A percentile compares a stretch with the other conserved stretches of the same genome.
These are phyloP conservation scores for Carex kokanica DNA, from an alignment of 176 grass and related monocot genomes.

Conservation along the genomic window DNA sequence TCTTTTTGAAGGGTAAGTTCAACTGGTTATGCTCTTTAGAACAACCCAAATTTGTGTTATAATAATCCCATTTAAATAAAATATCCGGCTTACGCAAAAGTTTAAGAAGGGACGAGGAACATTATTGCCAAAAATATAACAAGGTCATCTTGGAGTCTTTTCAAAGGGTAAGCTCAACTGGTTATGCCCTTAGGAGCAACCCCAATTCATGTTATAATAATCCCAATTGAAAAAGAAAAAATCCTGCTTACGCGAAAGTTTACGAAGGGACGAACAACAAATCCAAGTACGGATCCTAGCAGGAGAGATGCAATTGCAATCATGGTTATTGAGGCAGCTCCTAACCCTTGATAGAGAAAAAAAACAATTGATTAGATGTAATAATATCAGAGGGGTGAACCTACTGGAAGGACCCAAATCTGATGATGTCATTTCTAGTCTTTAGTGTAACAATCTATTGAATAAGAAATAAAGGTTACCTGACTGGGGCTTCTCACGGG, in stretches of 20 bases:
- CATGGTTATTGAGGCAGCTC: conserved; percentile 3
- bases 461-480: not conserved
- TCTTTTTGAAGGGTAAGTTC: not conserved
- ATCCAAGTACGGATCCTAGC: conserved; percentile 29
- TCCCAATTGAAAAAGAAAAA: not conserved
- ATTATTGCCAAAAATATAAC: not conserved
- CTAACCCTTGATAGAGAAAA: conserved; percentile 14
- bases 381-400: not conserved
- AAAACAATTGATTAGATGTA: not conserved
- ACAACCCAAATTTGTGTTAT: not conserved
- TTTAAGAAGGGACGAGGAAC: not conserved
- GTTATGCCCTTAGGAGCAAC: not conserved
- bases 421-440: not conserved
- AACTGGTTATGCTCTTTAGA: not conserved
- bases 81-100: conserved; percentile 3
- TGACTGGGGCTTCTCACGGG: conserved; percentile 20
- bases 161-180: not conserved
- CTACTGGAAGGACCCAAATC: not conserved
- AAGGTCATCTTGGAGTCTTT: not conserved
- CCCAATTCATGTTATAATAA: not conserved
- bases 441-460: not conserved
- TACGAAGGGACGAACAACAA: conserved; percentile 26
- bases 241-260: conserved; percentile 22
- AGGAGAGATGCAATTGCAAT: conserved; percentile 21
- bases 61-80: not conserved